Conservation (phyloP, 345 rosid species). For the Salix suchowensis region DNA sequence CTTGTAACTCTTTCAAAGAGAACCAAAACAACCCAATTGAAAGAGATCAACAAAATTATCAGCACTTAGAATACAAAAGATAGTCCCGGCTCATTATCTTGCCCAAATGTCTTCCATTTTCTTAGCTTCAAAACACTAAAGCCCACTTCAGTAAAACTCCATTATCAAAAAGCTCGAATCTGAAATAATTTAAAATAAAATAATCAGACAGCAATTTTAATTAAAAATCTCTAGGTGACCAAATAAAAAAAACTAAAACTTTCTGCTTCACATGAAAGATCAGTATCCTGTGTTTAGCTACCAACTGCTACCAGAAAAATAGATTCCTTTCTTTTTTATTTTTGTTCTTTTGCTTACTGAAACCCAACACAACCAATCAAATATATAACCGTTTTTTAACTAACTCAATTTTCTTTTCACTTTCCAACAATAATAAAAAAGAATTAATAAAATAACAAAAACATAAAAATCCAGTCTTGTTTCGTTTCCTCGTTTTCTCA, state of each 20-base stretch:
- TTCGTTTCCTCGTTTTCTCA: constrained; percentile 7
- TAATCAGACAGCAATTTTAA: not conserved
- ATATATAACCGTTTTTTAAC: not conserved
- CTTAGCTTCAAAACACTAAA: constrained; percentile 10
- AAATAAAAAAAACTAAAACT: not conserved
- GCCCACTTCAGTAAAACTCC: constrained; percentile 21
- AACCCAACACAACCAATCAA: not conserved
- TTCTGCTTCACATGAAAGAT: not conserved
- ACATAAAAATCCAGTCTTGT: not conserved
- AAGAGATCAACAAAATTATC: constrained; percentile 11
- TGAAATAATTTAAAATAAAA: constrained; percentile 12
- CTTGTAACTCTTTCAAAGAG: not conserved
- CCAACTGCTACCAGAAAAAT: not conserved
- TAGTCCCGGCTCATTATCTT: constrained; percentile 6
- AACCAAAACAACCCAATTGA: constrained; percentile 12
- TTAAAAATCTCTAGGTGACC: not conserved
- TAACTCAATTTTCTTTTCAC: constrained; percentile 3
- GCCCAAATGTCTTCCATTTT: constrained; percentile 9
- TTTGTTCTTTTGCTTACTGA: not conserved
- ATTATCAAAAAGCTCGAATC: constrained; percentile 29
- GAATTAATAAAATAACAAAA: not conserved
- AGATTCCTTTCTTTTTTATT: not conserved
- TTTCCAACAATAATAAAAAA: not conserved
- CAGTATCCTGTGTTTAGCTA: not conserved
- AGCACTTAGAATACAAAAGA: constrained; percentile 15